phyloP scores from a whole-genome alignment of 2,329 filamentous ascomycete genomes.

The Pyrenophora seminiperda region DNA sequence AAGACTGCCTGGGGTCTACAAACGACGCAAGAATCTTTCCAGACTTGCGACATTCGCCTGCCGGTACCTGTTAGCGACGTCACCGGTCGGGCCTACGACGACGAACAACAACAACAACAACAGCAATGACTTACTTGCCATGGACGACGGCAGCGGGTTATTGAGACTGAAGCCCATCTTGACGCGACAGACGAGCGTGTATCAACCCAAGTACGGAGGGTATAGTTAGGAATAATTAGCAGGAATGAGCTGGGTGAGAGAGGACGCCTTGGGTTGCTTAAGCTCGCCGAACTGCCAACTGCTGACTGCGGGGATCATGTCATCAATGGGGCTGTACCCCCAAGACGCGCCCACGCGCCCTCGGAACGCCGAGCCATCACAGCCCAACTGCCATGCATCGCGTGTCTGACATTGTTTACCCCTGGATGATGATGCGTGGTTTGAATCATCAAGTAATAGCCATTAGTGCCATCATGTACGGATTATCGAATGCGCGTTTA shows the following conservation, averaged over 20 bases:
- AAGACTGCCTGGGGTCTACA: conserved; percentile 88
- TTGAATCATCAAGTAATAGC: too few relatives aligned
- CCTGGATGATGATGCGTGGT: too few relatives aligned
- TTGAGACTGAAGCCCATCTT: conserved; percentile 57
- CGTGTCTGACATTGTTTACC: too few relatives aligned
- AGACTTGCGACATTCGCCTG: conserved; percentile 97
- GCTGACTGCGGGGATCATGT: conserved; percentile 9
- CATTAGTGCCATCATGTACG: too few relatives aligned
- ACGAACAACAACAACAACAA: neutral
- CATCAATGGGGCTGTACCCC: conserved; percentile 8
- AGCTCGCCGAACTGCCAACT: neutral
- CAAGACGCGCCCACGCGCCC: conserved; percentile 7
- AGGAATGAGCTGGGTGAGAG: neutral
- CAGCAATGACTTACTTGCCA: conserved; percentile 54
- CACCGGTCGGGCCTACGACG: conserved; percentile 19
- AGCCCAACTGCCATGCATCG: too few relatives aligned
- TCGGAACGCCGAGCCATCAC: neutral
- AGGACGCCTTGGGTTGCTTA: conserved; percentile 2
- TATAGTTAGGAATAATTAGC: neutral
- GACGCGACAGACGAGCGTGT: neutral
- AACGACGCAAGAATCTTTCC: conserved; percentile 95
- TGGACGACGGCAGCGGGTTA: conserved; percentile 60
- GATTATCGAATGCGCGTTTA: too few relatives aligned
- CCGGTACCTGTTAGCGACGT: conserved; percentile 42
- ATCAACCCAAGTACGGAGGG: conserved; percentile 2